Conservation (phyloP, 805 yeast species). For the Ogataea nitratoaversa region DNA sequence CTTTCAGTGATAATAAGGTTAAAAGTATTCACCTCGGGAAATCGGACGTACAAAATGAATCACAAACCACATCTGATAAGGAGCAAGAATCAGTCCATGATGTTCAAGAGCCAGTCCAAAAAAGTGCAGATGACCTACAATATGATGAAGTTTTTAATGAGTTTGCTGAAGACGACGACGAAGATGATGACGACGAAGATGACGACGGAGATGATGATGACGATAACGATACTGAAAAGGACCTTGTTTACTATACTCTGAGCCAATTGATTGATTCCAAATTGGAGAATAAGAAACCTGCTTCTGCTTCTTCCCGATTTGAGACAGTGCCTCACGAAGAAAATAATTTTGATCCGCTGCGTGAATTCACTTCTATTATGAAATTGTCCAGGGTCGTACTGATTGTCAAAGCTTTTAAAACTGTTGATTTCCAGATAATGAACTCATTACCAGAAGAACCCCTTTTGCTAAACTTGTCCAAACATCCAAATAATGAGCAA, state of each 20-base stretch:
- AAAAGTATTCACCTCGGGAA: no score
- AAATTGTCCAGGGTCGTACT: slow-evolving; percentile 5
- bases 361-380: slow-evolving; percentile 5
- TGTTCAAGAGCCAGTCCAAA: no score
- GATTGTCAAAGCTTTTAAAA: slow-evolving; percentile 5
- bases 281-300: not conserved
- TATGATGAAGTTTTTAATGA: no score
- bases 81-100: no score
- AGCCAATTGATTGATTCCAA: slow-evolving; percentile 1
- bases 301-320: not conserved
- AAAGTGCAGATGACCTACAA: no score
- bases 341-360: not conserved
- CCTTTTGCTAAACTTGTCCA: slow-evolving; percentile 4
- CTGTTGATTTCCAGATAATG: not conserved
- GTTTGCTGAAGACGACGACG: not conserved
- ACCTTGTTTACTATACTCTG: not conserved
- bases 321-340: not conserved
- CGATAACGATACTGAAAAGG: not conserved
- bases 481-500: slow-evolving; percentile 4
- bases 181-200: not conserved
- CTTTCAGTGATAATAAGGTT: no score
- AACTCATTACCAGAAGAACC: slow-evolving; percentile 7
- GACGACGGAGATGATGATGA: slow-evolving; percentile 1
- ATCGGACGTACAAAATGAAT: no score
- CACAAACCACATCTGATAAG: no score